Conservation (phyloP, 768 basidiomycete species). For the Dictyophora rubrovolvata region DNA sequence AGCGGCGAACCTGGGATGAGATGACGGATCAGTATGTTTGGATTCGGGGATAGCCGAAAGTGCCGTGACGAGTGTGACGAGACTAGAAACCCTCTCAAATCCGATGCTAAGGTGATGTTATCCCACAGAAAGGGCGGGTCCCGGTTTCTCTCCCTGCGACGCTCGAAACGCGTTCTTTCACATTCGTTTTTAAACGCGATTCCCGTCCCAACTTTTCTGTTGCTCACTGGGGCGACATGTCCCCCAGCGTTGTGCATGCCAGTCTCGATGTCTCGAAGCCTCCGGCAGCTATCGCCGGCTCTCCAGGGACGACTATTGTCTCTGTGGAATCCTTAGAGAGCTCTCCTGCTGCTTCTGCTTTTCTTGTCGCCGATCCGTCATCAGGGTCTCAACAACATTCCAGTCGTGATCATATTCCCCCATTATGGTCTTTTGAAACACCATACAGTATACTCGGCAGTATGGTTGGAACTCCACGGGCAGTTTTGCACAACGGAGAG, state of each 20-base stretch:
- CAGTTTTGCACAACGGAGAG: neutral
- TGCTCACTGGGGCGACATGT: neutral
- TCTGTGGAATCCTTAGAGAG: neutral
- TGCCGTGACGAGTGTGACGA: no score
- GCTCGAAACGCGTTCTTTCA: no score
- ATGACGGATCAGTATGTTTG: no score
- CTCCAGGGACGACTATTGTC: constrained; percentile 5
- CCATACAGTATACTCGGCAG: neutral
- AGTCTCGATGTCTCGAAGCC: neutral
- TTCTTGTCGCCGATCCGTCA: neutral
- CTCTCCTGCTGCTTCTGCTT: neutral
- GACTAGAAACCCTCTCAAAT: no score
- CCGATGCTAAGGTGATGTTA: no score
- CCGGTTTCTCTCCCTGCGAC: no score
- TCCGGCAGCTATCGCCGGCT: constrained; percentile 3
- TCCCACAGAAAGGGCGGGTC: no score
- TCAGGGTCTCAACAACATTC: neutral
- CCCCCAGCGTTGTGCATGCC: neutral
- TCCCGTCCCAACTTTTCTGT: no score
- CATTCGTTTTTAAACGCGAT: no score
- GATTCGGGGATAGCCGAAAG: no score
- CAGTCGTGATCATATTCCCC: neutral
- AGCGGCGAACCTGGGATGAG: no score
- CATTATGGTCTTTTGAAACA: constrained; percentile 8
- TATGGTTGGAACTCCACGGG: neutral